Base-by-base conservation (phyloP, 176 grass and related monocot species). In the Saccharum officinarum region DNA sequence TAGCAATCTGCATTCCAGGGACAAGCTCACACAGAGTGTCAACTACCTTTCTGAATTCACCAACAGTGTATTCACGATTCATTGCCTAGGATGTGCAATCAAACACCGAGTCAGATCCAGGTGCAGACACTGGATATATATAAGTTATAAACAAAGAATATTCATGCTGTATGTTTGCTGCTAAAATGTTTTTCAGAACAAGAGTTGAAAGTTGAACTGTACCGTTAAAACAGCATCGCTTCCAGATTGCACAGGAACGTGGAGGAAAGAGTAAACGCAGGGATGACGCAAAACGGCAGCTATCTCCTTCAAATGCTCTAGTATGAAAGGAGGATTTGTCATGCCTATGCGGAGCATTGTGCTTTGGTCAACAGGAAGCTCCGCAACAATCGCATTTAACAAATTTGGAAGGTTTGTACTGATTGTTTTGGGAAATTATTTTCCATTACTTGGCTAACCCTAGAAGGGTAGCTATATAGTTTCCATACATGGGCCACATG, bases 241-340 rank as follows among this genome's bases (percentile, higher is more conserved):
- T 78, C 97, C 97, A 59, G 97, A 94, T 73, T 99, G 93, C 49
- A 99, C 92, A 73, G 93, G 97, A 66, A 96, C 97, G 78, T 99
- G 97, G 61, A 99, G 89, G 89, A 96, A 96, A 33, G 93, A 88
- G 80, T 94, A 98, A 34, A 98, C 97, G 82, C 88, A 94, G 44
- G 93, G 97, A 82, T 98, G 97, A n/a, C 80, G 16, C 80, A 98
- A 78, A 83, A 94, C 76, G 22, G 84, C 82, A 85, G 97, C 91
- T 83, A 96, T 96, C 78, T 96, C 97, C 87, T 98, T 96, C 87
- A 99, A 90, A 95, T 99, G 97, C 67, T 99, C 93, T 68, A 99
- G 86, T 91, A 99, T 99, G 75, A 89, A 99, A 76, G 97, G 93
- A 76, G 93, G 93, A 85, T 98, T 98, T 9, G 93, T 98, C 97